phyloP scores from a whole-genome alignment of 2,329 filamentous ascomycete genomes.

The Neofusicoccum cordaticola region DNA sequence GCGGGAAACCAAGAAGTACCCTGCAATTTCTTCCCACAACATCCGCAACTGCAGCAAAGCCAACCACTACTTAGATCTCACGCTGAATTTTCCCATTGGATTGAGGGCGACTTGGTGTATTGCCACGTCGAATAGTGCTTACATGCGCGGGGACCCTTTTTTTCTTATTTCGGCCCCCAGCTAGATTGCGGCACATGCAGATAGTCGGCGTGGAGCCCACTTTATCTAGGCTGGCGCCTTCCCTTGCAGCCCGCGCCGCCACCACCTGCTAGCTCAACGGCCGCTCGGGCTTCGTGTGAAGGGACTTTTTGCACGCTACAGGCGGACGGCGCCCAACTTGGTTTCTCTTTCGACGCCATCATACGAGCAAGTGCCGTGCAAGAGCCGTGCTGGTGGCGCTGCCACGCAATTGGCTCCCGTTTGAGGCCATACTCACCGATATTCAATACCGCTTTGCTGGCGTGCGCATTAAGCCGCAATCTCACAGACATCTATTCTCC shows the following conservation, averaged over 20 bases:
- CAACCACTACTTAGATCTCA: neutral
- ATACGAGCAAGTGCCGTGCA: conserved; percentile 3
- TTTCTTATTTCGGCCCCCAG: neutral
- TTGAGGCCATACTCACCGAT: neutral
- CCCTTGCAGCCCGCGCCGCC: no score
- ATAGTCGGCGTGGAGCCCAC: neutral
- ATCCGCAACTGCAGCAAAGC: neutral
- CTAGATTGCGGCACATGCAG: neutral
- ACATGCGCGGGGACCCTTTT: neutral
- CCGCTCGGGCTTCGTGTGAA: neutral
- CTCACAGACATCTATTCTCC: neutral
- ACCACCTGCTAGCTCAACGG: conserved; percentile 4
- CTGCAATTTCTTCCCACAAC: neutral
- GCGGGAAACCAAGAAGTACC: neutral
- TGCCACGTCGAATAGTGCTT: neutral
- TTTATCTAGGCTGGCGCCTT: neutral
- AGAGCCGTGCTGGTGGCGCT: neutral
- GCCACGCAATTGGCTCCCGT: neutral
- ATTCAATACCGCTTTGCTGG: neutral
- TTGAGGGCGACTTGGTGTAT: neutral
- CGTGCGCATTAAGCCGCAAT: conserved; percentile 4
- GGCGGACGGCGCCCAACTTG: neutral
- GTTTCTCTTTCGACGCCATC: neutral
- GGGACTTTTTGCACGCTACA: neutral
- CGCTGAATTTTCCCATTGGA: neutral